Base-by-base conservation (phyloP, 805 yeast species). In the Saturnispora besseyi region DNA sequence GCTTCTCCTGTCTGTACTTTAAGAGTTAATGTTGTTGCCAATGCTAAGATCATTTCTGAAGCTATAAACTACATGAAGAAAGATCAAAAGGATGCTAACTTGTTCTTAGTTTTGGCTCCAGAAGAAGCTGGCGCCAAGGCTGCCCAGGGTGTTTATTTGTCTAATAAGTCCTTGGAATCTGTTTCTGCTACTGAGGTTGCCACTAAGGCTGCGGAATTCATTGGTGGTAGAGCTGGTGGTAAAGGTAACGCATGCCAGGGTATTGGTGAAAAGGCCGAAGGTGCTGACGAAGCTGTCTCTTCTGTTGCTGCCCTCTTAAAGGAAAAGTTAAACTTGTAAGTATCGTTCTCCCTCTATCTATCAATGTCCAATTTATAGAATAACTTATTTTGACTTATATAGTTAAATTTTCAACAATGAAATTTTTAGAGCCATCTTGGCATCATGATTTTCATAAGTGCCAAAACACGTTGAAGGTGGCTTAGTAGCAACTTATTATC, bases 181-280 rank as follows among this genome's bases (percentile, higher is more conserved):
- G 74, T 88, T 21, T 76, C 83, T 55, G 90, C 95, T 48, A 76
- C 82, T 51, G 89, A 79, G 29, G 75, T 89, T 57, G 95, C 95
- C 31, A 68, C 75, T 48, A 70, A 76, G 50, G 98, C 86, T 41
- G 73, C 90, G 42, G 69, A 72, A 34, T 72, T 75, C 59, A 80
- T 93, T 59, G 99, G 99, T 57, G 99, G 99, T 68, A 88, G 85
- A 68, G 95, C 96, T 51, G 99, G 99, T 71, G 99, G 99, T 68
- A 93, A 88, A 71, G 98, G 96, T 55, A 87, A 88, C 57, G 82
- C 90, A 49, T 87, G 88, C 59, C 99, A 93, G 73, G 99, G 99
- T 69, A 85, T 88, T 82, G 99, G 99, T 60, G 87, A 83, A 59
- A 84, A 87, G 55, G 76, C 82, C 34, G 74, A 70, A 32, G 87